Conservation (phyloP, 1,139 yeast species). For the Lodderomyces elongisporus region DNA sequence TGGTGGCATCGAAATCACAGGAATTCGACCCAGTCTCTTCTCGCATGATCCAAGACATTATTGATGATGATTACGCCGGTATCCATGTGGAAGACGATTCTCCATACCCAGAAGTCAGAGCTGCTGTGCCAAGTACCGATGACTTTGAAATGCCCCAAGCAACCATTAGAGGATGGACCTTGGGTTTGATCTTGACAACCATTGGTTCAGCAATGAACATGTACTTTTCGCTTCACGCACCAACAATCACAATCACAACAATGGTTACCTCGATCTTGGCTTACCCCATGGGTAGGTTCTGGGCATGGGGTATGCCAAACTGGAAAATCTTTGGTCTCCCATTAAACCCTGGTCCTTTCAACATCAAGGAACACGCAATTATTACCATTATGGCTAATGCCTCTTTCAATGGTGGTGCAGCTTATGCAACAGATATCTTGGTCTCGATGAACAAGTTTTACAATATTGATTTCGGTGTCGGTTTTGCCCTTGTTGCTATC, state of each 20-base stretch:
- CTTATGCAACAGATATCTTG: slow-evolving; percentile 58
- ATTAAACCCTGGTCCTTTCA: slow-evolving; percentile 63
- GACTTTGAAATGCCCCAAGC: slow-evolving; percentile 53
- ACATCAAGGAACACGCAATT: slow-evolving; percentile 60
- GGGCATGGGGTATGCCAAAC: slow-evolving; percentile 47
- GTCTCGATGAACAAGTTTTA: slow-evolving; percentile 52
- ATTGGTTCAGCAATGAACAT: slow-evolving; percentile 58
- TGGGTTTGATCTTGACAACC: slow-evolving; percentile 50
- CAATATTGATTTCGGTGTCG: slow-evolving; percentile 35
- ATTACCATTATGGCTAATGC: slow-evolving; percentile 50
- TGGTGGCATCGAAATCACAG: slow-evolving; percentile 27
- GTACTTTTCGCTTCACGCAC: slow-evolving; percentile 56
- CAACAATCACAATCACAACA: slow-evolving; percentile 49
- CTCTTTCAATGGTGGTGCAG: slow-evolving; percentile 54
- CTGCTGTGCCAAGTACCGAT: slow-evolving; percentile 61
- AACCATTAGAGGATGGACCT: slow-evolving; percentile 59
- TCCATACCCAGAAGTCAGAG: slow-evolving; percentile 67
- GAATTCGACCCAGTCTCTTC: slow-evolving; percentile 37
- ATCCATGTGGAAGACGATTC: slow-evolving; percentile 48
- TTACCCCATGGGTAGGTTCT: slow-evolving; percentile 55
- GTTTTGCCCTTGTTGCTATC: slow-evolving; percentile 42
- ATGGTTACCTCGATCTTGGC: slow-evolving; percentile 56
- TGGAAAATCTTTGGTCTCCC: slow-evolving; percentile 34
- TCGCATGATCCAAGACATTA: slow-evolving; percentile 19
- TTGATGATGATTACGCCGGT: slow-evolving; percentile 42